Evolutionary conservation across 768 basidiomycete genomes (phyloP).

Genomic region (Leucosporidium scottii): DNA sequence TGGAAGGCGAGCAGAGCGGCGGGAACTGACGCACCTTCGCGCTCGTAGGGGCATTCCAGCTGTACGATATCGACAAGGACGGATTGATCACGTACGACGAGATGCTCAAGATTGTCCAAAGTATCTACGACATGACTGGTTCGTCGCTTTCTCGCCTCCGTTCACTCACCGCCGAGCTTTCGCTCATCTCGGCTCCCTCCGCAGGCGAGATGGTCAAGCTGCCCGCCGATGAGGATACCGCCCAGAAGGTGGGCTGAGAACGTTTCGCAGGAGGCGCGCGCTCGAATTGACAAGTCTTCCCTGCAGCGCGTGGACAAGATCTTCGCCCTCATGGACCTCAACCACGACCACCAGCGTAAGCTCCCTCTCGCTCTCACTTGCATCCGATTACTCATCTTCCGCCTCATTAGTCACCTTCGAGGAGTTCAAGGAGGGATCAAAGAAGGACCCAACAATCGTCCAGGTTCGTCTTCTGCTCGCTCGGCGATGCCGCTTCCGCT

Average conservation of each 20-base stretch:
- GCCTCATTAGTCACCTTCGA: constrained; percentile 58
- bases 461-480: constrained; percentile 56
- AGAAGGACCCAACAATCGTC: constrained; percentile 98
- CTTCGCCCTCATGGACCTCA: constrained; percentile 91
- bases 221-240: constrained; percentile 98
- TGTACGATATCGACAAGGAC: constrained; percentile 98
- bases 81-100: constrained; percentile 97
- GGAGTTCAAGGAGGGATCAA: constrained; percentile 96
- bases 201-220: constrained; percentile 92
- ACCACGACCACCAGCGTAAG: constrained; percentile 64
- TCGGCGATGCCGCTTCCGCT: neutral
- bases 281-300: constrained; percentile 26
- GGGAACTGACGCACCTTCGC: neutral
- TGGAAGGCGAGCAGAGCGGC: neutral
- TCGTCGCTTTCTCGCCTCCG: constrained; percentile 73
- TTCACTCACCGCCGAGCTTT: neutral
- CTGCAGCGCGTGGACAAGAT: constrained; percentile 94
- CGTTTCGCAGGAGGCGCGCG: neutral
- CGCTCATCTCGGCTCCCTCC: neutral
- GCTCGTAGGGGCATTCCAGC: constrained; percentile 88
- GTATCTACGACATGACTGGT: constrained; percentile 99
- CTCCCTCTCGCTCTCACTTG: neutral
- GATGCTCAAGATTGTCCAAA: constrained; percentile 95
- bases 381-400: neutral
- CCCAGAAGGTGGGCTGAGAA: constrained; percentile 69